Base-by-base conservation (phyloP, 164 flowering plant genomes). In the Stephania cephalantha region DNA sequence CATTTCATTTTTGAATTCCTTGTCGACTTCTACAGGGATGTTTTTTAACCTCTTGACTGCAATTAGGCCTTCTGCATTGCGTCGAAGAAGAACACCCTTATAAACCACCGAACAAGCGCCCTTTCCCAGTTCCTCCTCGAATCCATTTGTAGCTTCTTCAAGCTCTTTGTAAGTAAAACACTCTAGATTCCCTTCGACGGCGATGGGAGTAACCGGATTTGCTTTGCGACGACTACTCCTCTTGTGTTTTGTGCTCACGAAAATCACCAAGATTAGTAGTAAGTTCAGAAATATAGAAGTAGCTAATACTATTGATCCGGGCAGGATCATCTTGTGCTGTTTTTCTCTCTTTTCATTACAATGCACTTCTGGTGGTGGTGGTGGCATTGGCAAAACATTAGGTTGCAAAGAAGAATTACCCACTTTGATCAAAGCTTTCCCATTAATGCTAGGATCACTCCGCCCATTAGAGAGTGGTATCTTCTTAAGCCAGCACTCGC, bases 1-100 rank as follows among this genome's bases (percentile, higher is more conserved):
- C 63, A 79, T 69, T 74, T 79, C 83, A 1, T 75, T 68, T 68
- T 63, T 65, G 53, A 79, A 76, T 72, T 76, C 81, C 68, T 71
- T 74, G 8, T 79, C 79, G 9, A 50, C 72, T 8, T 71, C 71
- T 25, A 30, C 52, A 10, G 68, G 75, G 18, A 73, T 55, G 52
- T 71, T 78, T 45, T 71, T 69, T 30, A 81, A 55, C 64, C 48
- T 76, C 71, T 79, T 81, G 4, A 76, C 84, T 7, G 79, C 84
- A 71, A 76, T 45, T 13, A 18, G 6, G n/a, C n/a, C 69, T 45
- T 53, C 8, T 42, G 70, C 25, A 48, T 45, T 70, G 6, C 7
- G 46, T 0, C 45, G n/a, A n/a, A n/a, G 25, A n/a, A 78, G 11
- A 13, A 31, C 35, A 12, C 81, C 81, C 79, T 74, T 76, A 46